A percentile compares a stretch with the other conserved stretches of the same genome.
These are phyloP conservation scores for Phaffomyces antillensis DNA, from an alignment of 805 yeast species.

Conservation along the genomic window DNA sequence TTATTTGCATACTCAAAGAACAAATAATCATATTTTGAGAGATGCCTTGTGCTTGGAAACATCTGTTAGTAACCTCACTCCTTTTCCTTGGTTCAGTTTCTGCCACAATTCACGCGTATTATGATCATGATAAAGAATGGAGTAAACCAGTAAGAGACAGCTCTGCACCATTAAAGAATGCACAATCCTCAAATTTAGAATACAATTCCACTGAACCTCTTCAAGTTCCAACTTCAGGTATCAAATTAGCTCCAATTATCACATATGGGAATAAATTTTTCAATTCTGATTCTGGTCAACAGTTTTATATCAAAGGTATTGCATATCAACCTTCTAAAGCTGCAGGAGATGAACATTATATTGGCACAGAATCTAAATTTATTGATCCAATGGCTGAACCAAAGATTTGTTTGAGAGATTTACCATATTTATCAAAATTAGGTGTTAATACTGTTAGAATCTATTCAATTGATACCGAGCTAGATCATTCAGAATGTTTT, in stretches of 20 bases:
- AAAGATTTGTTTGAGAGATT: slow-evolving; percentile 67
- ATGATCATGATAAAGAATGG: too few species aligned
- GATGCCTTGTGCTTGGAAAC: too few species aligned
- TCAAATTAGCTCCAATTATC: slow-evolving; percentile 38
- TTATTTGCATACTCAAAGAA: too few species aligned
- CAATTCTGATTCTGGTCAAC: slow-evolving; percentile 62
- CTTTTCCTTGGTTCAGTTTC: too few species aligned
- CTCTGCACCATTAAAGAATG: too few species aligned
- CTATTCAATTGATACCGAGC: slow-evolving; percentile 71
- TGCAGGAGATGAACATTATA: slow-evolving; percentile 29
- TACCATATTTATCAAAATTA: slow-evolving; percentile 64
- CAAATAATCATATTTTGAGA: too few species aligned
- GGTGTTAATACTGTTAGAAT: slow-evolving; percentile 78
- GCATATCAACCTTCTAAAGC: slow-evolving; percentile 68
- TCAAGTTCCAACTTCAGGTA: background rate
- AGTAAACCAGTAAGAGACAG: too few species aligned
- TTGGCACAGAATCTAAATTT: slow-evolving; percentile 22
- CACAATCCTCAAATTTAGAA: background rate
- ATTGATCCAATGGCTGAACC: slow-evolving; percentile 77
- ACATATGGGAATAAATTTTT: slow-evolving; percentile 73
- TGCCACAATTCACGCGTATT: too few species aligned
- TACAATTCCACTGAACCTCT: background rate
- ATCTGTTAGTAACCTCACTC: too few species aligned
- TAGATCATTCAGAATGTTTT: slow-evolving; percentile 76
- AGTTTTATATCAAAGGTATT: slow-evolving; percentile 81